Evolutionary conservation across 371 early-diverging fungal genomes (phyloP).

Genomic region (Mucor indicus): DNA sequence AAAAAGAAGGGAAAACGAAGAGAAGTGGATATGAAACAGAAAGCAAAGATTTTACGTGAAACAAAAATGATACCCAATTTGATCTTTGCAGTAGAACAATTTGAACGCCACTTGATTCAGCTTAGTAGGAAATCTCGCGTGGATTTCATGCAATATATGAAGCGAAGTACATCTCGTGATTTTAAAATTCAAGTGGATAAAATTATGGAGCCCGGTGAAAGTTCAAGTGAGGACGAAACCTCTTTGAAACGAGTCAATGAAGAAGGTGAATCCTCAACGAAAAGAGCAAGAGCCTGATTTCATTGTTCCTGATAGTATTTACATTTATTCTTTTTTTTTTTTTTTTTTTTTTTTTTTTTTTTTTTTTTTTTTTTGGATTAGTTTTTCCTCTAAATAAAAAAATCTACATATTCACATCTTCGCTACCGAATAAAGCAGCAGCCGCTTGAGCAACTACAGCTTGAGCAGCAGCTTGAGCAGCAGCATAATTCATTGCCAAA

Average conservation of each 20-base stretch:
- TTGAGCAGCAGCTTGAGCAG: constrained; percentile 48
- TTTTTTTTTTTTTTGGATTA: too few species aligned
- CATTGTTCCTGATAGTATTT: too few species aligned
- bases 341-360: too few species aligned
- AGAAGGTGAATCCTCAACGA: background rate
- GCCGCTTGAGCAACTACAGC: constrained; percentile 48
- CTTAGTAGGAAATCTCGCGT: constrained; percentile 63
- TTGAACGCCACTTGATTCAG: constrained; percentile 64
- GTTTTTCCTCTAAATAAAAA: too few species aligned
- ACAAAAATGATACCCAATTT: constrained; percentile 62
- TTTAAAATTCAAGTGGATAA: constrained; percentile 58
- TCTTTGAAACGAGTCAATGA: background rate
- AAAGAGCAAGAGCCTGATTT: too few species aligned
- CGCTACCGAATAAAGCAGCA: constrained; percentile 40
- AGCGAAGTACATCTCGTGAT: constrained; percentile 69
- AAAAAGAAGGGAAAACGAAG: constrained; percentile 24
- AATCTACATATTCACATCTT: constrained; percentile 31
- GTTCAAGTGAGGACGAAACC: constrained; percentile 1
- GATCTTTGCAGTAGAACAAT: constrained; percentile 68
- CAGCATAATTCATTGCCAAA: constrained; percentile 45
- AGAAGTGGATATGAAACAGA: constrained; percentile 19
- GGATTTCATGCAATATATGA: constrained; percentile 66
- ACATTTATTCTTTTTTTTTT: too few species aligned
- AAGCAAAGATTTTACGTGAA: constrained; percentile 59
- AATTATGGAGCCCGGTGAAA: constrained; percentile 15